Percentiles rank a stretch among this genome's conserved stretches.
Conservation (phyloP, 2,329 filamentous ascomycete species). For the Dactylellina sp. region DNA sequence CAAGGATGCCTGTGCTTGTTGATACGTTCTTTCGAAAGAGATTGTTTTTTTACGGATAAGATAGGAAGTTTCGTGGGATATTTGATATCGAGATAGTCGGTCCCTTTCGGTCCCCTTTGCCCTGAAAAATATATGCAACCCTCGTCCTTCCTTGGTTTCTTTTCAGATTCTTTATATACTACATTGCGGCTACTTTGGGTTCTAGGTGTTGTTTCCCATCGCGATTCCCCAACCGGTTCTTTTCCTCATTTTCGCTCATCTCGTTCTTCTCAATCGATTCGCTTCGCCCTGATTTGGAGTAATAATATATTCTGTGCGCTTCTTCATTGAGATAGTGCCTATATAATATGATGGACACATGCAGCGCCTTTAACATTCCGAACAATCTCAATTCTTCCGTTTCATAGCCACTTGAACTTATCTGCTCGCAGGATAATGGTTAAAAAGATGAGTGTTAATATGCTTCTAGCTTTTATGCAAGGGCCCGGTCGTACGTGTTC, state of each 20-base stretch:
- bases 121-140: background rate
- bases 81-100: too few species aligned
- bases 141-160: slow-evolving; percentile 1
- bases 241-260: slow-evolving; percentile 9
- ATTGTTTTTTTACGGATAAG: background rate
- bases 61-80: background rate
- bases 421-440: too few species aligned
- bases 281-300: slow-evolving; percentile 22
- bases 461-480: too few species aligned
- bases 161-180: slow-evolving; percentile 21
- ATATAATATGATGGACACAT: slow-evolving; percentile 35
- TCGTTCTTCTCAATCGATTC: slow-evolving; percentile 10
- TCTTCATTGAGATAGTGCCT: slow-evolving; percentile 20
- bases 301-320: slow-evolving; percentile 36
- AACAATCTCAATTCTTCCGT: too few species aligned
- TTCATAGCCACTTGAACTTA: too few species aligned
- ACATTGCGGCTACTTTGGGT: slow-evolving; percentile 47
- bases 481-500: too few species aligned
- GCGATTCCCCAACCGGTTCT: slow-evolving; percentile 41
- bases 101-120: slow-evolving; percentile 9
- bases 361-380: background rate
- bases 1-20: slow-evolving; percentile 49
- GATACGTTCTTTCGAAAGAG: background rate
- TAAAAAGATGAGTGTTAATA: too few species aligned
- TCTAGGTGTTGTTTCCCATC: slow-evolving; percentile 45